Evolutionary conservation across 139 green algal genomes (phyloP).

Genomic region (Chlamydomonas incerta): DNA sequence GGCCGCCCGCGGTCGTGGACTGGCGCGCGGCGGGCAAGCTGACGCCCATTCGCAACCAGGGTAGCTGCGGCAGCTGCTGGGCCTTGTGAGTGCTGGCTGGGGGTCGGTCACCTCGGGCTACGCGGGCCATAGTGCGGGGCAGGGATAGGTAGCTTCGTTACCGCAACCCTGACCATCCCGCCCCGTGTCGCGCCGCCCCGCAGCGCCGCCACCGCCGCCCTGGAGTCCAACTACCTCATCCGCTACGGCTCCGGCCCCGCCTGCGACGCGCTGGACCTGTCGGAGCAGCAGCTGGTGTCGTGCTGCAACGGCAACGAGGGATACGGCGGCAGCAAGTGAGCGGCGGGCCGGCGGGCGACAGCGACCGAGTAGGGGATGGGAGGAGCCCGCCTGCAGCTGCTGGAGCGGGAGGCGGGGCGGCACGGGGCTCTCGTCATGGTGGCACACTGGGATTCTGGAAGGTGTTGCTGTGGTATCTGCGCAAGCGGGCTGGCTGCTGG

Average conservation of each 20-base stretch:
- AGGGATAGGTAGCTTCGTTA: background rate
- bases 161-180: too few relatives aligned
- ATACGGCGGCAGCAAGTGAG: background rate
- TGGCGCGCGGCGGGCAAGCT: background rate
- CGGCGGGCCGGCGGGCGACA: too few relatives aligned
- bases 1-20: background rate
- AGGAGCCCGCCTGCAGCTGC: too few relatives aligned
- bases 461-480: too few relatives aligned
- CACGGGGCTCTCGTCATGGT: too few relatives aligned
- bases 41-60: slow-evolving; percentile 7
- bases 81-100: background rate
- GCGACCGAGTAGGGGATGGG: too few relatives aligned
- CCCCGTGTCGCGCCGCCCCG: too few relatives aligned
- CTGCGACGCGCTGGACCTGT: slow-evolving; percentile 1
- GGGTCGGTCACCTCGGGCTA: too few relatives aligned
- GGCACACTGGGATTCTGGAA: too few relatives aligned
- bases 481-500: too few relatives aligned
- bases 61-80: slow-evolving; percentile 5
- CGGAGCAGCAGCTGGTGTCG: slow-evolving; percentile 38
- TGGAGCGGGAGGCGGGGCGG: too few relatives aligned
- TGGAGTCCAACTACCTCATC: slow-evolving; percentile 33
- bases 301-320: background rate
- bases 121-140: too few relatives aligned
- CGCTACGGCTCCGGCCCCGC: background rate
- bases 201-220: background rate